Percentiles rank a stretch among this genome's conserved stretches.
Conservation (phyloP, 495 filamentous ascomycete species). For the Talaromyces trachyspermus region DNA sequence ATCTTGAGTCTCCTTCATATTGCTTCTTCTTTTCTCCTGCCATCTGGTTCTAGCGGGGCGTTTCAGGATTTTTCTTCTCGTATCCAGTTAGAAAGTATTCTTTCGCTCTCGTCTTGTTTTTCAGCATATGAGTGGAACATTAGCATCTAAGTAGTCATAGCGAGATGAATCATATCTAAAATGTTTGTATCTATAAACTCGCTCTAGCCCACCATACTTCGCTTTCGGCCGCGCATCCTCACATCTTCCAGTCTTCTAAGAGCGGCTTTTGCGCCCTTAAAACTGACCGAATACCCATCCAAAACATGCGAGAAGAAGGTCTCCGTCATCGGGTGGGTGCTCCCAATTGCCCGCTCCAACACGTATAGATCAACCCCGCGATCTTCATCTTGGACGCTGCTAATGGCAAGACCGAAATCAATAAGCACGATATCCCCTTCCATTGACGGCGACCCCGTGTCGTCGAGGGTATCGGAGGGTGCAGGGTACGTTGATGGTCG, state of each 20-base stretch:
- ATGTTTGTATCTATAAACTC: not conserved
- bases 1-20: slow-evolving; percentile 7
- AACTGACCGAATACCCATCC: slow-evolving; percentile 51
- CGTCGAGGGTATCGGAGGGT: not conserved
- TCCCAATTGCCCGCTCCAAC: slow-evolving; percentile 89
- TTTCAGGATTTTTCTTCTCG: slow-evolving; percentile 16
- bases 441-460: slow-evolving; percentile 21
- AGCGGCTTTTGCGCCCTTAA: slow-evolving; percentile 50
- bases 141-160: too few species aligned
- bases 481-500: slow-evolving; percentile 17
- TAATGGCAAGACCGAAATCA: slow-evolving; percentile 87
- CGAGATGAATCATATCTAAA: too few species aligned
- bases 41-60: slow-evolving; percentile 23
- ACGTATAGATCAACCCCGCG: slow-evolving; percentile 96
- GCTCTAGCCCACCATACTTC: slow-evolving; percentile 82
- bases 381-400: slow-evolving; percentile 83
- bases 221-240: slow-evolving; percentile 91
- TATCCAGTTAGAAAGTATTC: too few species aligned
- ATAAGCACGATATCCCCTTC: slow-evolving; percentile 80
- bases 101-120: not conserved
- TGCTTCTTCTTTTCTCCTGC: slow-evolving; percentile 6
- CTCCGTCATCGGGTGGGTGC: slow-evolving; percentile 87
- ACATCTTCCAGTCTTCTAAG: slow-evolving; percentile 86
- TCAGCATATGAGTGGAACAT: slow-evolving; percentile 1
- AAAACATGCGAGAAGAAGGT: slow-evolving; percentile 60